Evolutionary conservation across 768 basidiomycete genomes (phyloP), one percentile per base, ranked within the genome.

Genomic region (Lyophyllum shimeji): DNA sequence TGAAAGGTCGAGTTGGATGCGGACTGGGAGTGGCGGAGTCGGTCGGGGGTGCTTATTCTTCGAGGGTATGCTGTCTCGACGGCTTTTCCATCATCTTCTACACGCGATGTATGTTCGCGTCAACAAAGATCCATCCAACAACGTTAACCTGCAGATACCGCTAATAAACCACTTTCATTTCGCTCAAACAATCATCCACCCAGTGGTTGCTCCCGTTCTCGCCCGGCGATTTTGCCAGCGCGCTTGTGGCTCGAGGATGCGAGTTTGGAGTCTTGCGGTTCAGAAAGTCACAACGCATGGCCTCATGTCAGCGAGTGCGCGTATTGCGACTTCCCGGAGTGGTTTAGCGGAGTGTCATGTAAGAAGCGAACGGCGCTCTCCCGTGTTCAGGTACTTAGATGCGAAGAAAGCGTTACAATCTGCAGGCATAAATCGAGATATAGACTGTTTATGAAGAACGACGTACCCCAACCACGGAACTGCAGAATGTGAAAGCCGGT

Each of bases 241-340:
- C 79, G 72, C 63, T 80, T 79, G 62, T 72, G 65, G 31, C 71
- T 55, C 55, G 73, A 72, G 53, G 82, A 82, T 9, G 69, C 71
- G n/a, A 83, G 72, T 55, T 70, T 72, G 8, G 75, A 71, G 55
- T 76, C 82, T 52, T 40, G 39, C n/a, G 39, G 39, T 40, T 40
- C 39, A n/a, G n/a, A n/a, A n/a, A n/a, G n/a, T n/a, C n/a, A n/a
- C n/a, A n/a, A n/a, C 82, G 52, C 77, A 77, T 7, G 66, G 52
- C 1, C 81, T 82, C 5, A 80, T 63, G 15, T 67, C 71, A 27
- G 60, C 50, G 8, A 76, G 62, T 45, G 69, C 69, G 11, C 46
- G 56, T n/a, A 78, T 66, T 63, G 39, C 3, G 39, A n/a, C 39
- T n/a, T 40, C 18, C 39, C 39, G 18, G 18, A 40, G n/a, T n/a